Evolutionary conservation across 371 early-diverging fungal species (phyloP).

Genomic region (Mortierella sp.): DNA sequence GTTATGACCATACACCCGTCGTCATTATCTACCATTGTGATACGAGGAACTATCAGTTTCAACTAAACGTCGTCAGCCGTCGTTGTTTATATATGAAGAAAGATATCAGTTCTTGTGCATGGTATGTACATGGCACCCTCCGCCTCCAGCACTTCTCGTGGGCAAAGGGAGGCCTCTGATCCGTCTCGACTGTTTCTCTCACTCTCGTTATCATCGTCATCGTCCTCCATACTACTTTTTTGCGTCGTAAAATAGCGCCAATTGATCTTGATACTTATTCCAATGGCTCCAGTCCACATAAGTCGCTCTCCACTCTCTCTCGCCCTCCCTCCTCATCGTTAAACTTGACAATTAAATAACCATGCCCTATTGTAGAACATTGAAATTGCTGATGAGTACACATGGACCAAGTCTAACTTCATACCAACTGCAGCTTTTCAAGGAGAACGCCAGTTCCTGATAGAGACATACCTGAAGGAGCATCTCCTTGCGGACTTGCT

Average conservation of each 20-base stretch:
- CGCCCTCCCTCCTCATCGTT: background rate
- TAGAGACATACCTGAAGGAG: slow-evolving; percentile 40
- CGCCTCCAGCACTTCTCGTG: slow-evolving; percentile 1
- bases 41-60: no score
- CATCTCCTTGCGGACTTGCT: slow-evolving; percentile 79
- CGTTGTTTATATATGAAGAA: background rate
- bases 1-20: background rate
- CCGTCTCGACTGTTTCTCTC: background rate
- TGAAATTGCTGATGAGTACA: background rate
- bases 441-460: background rate
- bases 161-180: slow-evolving; percentile 7
- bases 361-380: background rate
- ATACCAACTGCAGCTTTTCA: background rate
- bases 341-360: background rate
- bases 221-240: background rate
- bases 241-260: background rate
- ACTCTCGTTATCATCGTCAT: background rate
- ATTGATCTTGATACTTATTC: slow-evolving; percentile 5
- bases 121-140: slow-evolving; percentile 5
- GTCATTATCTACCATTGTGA: background rate
- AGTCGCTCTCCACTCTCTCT: background rate
- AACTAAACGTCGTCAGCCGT: background rate
- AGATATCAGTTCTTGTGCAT: background rate
- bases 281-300: slow-evolving; percentile 15
- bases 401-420: background rate